Evolutionary conservation across 352 stramenopile species (phyloP).

Genomic region (Globisporangium cederbergense): DNA sequence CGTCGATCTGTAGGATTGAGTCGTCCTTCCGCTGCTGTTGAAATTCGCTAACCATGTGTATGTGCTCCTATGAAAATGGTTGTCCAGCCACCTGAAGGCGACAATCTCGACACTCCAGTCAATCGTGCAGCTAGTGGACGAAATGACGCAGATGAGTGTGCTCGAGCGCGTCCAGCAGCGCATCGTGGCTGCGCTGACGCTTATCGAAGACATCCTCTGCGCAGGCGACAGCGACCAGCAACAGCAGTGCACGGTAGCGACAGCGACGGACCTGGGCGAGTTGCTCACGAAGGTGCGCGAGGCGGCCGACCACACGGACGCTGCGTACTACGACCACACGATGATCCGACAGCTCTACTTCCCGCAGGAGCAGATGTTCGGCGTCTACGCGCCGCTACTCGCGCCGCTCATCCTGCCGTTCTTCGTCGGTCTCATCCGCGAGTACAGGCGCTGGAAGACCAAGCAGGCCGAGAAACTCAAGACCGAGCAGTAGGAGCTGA

Average conservation of each 20-base stretch:
- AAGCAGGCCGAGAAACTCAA: conserved; percentile 23
- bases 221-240: neutral
- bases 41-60: neutral
- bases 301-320: conserved; percentile 44
- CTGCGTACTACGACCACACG: conserved; percentile 63
- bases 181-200: conserved; percentile 43
- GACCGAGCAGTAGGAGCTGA: neutral
- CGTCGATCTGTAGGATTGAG: conserved; percentile 5
- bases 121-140: conserved; percentile 61
- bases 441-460: conserved; percentile 44
- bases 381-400: conserved; percentile 59
- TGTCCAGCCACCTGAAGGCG: conserved; percentile 42
- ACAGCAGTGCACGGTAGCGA: conserved; percentile 22
- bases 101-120: conserved; percentile 69
- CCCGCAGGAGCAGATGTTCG: conserved; percentile 63
- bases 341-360: conserved; percentile 78
- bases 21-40: neutral
- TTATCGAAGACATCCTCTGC: conserved; percentile 56
- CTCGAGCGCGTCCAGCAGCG: conserved; percentile 55
- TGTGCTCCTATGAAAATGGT: neutral
- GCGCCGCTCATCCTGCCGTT: conserved; percentile 62
- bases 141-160: conserved; percentile 74
- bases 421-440: conserved; percentile 45
- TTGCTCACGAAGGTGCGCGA: conserved; percentile 39
- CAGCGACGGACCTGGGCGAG: conserved; percentile 20